Percentiles rank a stretch among this genome's conserved stretches.
Evolutionary conservation across 2,329 filamentous ascomycete genomes (phyloP).

Genomic region (Fusarium proliferatum): DNA sequence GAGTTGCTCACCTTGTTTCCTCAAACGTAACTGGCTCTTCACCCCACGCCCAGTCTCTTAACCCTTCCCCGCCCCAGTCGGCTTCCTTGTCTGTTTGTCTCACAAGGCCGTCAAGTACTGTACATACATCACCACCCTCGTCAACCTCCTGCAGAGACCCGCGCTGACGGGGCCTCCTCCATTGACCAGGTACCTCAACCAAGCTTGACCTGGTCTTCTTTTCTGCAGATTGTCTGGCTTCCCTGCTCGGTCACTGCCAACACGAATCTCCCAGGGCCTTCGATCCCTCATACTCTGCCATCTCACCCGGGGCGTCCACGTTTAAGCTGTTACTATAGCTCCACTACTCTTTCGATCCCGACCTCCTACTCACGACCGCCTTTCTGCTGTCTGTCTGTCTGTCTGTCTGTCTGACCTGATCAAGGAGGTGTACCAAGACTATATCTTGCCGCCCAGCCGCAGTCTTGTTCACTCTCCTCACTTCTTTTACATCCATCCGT

Average conservation of each 20-base stretch:
- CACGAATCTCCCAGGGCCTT: slow-evolving; percentile 27
- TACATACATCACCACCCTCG: slow-evolving; percentile 22
- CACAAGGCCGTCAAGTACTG: slow-evolving; percentile 27
- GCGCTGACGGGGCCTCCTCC: slow-evolving; percentile 36
- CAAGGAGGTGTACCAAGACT: slow-evolving; percentile 34
- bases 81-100: slow-evolving; percentile 23
- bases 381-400: slow-evolving; percentile 35
- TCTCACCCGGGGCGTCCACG: slow-evolving; percentile 33
- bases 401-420: slow-evolving; percentile 40
- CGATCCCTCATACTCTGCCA: slow-evolving; percentile 32
- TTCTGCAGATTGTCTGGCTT: slow-evolving; percentile 22
- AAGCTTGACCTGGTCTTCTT: slow-evolving; percentile 1
- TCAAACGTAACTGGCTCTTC: slow-evolving; percentile 22
- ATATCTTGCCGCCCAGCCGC: slow-evolving; percentile 36
- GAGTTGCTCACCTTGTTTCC: slow-evolving; percentile 43
- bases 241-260: slow-evolving; percentile 21
- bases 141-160: slow-evolving; percentile 35
- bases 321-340: slow-evolving; percentile 26
- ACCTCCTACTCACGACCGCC: slow-evolving; percentile 43
- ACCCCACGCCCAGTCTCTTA: slow-evolving; percentile 40
- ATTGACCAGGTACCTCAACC: slow-evolving; percentile 10
- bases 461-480: slow-evolving; percentile 15
- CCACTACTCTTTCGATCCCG: slow-evolving; percentile 45
- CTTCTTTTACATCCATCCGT: slow-evolving; percentile 21
- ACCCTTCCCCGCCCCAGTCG: slow-evolving; percentile 20